These are phyloP conservation scores for Pseudoneurospora amorphoporcata DNA, from an alignment of 495 filamentous ascomycete species.

Conservation along the genomic window DNA sequence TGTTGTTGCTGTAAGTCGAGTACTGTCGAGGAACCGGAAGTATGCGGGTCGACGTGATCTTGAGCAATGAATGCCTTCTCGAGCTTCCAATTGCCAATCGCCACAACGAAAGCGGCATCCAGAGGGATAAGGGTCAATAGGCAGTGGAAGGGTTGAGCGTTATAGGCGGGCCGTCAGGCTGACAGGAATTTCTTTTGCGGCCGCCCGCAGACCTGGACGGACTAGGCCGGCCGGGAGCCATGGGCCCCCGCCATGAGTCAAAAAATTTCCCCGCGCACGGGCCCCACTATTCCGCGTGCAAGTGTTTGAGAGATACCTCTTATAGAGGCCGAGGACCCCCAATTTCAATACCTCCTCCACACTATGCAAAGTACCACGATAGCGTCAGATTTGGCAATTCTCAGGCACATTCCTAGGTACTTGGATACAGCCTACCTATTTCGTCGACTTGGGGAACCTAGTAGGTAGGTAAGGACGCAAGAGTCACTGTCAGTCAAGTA, in stretches of 20 bases:
- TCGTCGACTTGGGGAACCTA: not conserved
- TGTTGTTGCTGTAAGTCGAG: constrained; percentile 6
- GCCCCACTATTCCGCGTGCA: not conserved
- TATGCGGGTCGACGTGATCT: constrained; percentile 9
- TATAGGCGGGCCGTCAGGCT: not conserved
- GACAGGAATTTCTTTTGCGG: not conserved
- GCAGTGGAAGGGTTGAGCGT: not conserved
- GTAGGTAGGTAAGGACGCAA: not conserved
- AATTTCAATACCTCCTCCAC: not conserved
- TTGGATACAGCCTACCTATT: not conserved
- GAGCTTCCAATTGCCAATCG: constrained; percentile 15
- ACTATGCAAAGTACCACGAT: not conserved
- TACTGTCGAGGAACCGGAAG: constrained; percentile 15
- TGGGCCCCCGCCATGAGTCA: not conserved
- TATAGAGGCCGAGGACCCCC: not conserved
- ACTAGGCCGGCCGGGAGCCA: not conserved
- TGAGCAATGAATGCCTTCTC: constrained; percentile 17
- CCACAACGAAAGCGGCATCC: constrained; percentile 22
- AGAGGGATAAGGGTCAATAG: constrained; percentile 20
- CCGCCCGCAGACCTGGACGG: not conserved
- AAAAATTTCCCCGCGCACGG: not conserved
- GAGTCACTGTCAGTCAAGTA: not conserved
- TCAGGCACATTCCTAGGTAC: not conserved
- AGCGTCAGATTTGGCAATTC: not conserved
- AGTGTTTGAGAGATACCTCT: not conserved